phyloP scores from a whole-genome alignment of 371 early-diverging fungal genomes.

The Phascolomyces articulosus region DNA sequence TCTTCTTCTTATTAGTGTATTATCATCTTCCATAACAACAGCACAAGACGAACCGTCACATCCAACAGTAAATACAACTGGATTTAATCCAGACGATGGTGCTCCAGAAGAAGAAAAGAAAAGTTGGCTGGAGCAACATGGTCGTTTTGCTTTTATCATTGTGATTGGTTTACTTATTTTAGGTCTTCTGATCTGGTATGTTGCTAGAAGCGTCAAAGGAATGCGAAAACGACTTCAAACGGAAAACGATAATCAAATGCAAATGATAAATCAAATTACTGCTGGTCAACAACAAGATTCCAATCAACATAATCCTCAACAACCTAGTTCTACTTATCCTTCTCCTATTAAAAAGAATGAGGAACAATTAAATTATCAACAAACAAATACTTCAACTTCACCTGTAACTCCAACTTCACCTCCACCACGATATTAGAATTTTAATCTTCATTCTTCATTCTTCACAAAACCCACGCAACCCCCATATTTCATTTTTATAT shows the following conservation, averaged over 20 bases:
- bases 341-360: neutral
- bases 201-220: slow-evolving; percentile 22
- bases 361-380: neutral
- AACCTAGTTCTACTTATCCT: neutral
- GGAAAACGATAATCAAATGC: slow-evolving; percentile 25
- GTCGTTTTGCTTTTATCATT: slow-evolving; percentile 26
- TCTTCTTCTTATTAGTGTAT: neutral
- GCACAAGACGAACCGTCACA: neutral
- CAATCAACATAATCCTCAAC: neutral
- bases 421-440: slow-evolving; percentile 5
- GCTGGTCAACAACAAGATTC: neutral
- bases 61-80: neutral
- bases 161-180: slow-evolving; percentile 19
- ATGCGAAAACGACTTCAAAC: slow-evolving; percentile 23
- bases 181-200: slow-evolving; percentile 19
- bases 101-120: neutral
- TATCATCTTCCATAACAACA: neutral
- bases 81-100: slow-evolving; percentile 7
- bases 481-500: too few relatives aligned
- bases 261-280: slow-evolving; percentile 16
- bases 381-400: neutral
- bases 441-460: neutral
- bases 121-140: slow-evolving; percentile 22
- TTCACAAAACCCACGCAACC: neutral
- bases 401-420: slow-evolving; percentile 1